These are phyloP conservation scores for Alternaria postmessia DNA, from an alignment of 2,329 filamentous ascomycete species.

Conservation along the genomic window DNA sequence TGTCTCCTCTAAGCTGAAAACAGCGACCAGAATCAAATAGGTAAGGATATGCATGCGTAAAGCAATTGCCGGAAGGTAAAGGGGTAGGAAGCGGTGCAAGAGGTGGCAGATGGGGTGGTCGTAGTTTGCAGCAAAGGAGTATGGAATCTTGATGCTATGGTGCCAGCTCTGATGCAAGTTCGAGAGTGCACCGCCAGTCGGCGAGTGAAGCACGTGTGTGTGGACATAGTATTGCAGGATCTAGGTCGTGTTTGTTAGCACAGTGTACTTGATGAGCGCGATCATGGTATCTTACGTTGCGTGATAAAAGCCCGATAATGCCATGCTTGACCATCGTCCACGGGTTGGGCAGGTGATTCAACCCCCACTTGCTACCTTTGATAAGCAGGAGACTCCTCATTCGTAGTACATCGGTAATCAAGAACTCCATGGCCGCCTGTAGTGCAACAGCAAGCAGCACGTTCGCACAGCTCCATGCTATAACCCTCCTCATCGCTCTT, in stretches of 20 bases:
- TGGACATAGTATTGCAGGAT: slow-evolving; percentile 77
- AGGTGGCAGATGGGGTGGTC: slow-evolving; percentile 74
- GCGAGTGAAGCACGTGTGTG: slow-evolving; percentile 71
- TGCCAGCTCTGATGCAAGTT: slow-evolving; percentile 63
- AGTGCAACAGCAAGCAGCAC: slow-evolving; percentile 60
- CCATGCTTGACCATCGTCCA: slow-evolving; percentile 67
- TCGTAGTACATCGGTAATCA: slow-evolving; percentile 62
- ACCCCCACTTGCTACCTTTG: slow-evolving; percentile 64
- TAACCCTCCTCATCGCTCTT: slow-evolving; percentile 58
- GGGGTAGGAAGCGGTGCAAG: slow-evolving; percentile 68
- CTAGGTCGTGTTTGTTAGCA: slow-evolving; percentile 44
- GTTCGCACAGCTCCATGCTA: slow-evolving; percentile 64
- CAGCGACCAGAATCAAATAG: slow-evolving; percentile 69
- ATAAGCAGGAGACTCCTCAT: slow-evolving; percentile 66
- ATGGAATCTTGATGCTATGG: slow-evolving; percentile 66
- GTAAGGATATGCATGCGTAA: slow-evolving; percentile 77
- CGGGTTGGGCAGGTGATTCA: slow-evolving; percentile 70
- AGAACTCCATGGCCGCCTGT: slow-evolving; percentile 65
- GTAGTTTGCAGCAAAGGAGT: slow-evolving; percentile 69
- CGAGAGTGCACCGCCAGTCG: slow-evolving; percentile 38
- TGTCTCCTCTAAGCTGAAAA: slow-evolving; percentile 72
- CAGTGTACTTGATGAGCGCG: slow-evolving; percentile 15
- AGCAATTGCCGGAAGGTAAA: slow-evolving; percentile 70
- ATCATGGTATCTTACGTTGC: slow-evolving; percentile 59
- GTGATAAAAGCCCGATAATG: slow-evolving; percentile 60